Conservation (phyloP, 2,329 filamentous ascomycete genomes). For the Thermochaetoides dissita region DNA sequence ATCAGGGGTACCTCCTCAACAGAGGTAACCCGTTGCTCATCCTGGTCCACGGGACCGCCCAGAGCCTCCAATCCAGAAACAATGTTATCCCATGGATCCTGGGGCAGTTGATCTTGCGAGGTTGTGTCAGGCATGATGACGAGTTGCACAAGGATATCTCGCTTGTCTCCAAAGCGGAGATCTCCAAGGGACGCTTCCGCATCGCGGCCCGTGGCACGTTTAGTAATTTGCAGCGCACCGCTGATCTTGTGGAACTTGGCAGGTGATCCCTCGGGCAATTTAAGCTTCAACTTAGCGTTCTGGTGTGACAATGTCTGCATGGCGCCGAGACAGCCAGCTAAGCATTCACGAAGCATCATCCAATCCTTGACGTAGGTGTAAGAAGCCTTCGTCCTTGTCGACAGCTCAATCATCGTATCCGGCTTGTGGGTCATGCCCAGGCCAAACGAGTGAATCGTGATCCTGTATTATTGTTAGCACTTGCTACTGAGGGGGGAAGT, state of each 20-base stretch:
- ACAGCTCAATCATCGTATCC: slow-evolving; percentile 96
- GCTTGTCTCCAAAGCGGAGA: slow-evolving; percentile 86
- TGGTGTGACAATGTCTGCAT: slow-evolving; percentile 95
- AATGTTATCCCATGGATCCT: slow-evolving; percentile 94
- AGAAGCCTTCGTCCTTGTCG: slow-evolving; percentile 85
- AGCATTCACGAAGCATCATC: slow-evolving; percentile 98
- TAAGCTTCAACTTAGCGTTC: slow-evolving; percentile 90
- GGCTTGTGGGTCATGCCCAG: slow-evolving; percentile 95
- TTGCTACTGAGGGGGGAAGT: neutral
- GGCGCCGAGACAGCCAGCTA: slow-evolving; percentile 82
- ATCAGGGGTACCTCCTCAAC: slow-evolving; percentile 92
- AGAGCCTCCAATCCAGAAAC: slow-evolving; percentile 90
- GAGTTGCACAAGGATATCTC: slow-evolving; percentile 84
- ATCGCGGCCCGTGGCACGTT: slow-evolving; percentile 85
- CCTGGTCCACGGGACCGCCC: slow-evolving; percentile 72
- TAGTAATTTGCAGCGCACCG: slow-evolving; percentile 88
- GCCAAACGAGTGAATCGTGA: slow-evolving; percentile 92
- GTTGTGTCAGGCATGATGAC: slow-evolving; percentile 79
- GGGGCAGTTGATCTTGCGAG: slow-evolving; percentile 69
- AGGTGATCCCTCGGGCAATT: slow-evolving; percentile 86
- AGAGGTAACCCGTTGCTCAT: slow-evolving; percentile 68
- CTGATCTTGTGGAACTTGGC: slow-evolving; percentile 99
- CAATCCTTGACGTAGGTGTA: slow-evolving; percentile 99
- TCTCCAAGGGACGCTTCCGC: slow-evolving; percentile 88
- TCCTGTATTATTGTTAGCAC: slow-evolving; percentile 35